phyloP scores from a whole-genome alignment of 306 rosid genomes.

The Hylodesmum podocarpum region DNA sequence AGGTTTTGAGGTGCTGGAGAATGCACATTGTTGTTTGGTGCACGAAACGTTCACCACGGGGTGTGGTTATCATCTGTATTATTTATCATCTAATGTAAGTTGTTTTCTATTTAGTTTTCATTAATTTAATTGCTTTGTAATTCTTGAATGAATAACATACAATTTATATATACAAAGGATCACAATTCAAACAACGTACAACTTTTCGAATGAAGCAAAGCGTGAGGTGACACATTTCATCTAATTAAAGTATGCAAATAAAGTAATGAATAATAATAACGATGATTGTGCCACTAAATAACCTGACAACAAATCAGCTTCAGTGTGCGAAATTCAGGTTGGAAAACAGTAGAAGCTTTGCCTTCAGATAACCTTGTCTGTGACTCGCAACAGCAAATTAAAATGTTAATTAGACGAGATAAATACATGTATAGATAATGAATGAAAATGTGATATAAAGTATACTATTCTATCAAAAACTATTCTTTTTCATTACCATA shows the following conservation, averaged over 20 bases:
- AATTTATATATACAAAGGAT: background rate
- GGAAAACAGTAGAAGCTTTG: constrained; percentile 13
- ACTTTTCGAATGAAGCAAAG: background rate
- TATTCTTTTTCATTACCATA: too few relatives aligned
- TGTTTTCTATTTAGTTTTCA: background rate
- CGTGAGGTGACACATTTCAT: background rate
- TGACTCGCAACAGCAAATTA: background rate
- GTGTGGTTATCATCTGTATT: constrained; percentile 40
- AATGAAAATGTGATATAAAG: background rate
- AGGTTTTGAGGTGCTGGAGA: constrained; percentile 34
- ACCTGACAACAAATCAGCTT: constrained; percentile 47
- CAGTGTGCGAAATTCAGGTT: constrained; percentile 20
- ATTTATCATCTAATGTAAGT: background rate
- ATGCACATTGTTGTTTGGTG: constrained; percentile 42
- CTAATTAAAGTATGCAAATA: background rate
- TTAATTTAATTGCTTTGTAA: background rate
- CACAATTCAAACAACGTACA: background rate
- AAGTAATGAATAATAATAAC: background rate
- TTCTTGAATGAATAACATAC: too few relatives aligned
- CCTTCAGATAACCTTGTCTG: constrained; percentile 22
- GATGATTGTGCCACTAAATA: background rate
- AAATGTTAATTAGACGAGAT: background rate
- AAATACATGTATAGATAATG: background rate
- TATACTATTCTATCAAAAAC: too few relatives aligned
- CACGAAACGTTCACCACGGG: background rate